Percentiles rank a stretch among this genome's conserved stretches.
phyloP scores from a whole-genome alignment of 768 basidiomycete genomes.

The Boletellus sp. region DNA sequence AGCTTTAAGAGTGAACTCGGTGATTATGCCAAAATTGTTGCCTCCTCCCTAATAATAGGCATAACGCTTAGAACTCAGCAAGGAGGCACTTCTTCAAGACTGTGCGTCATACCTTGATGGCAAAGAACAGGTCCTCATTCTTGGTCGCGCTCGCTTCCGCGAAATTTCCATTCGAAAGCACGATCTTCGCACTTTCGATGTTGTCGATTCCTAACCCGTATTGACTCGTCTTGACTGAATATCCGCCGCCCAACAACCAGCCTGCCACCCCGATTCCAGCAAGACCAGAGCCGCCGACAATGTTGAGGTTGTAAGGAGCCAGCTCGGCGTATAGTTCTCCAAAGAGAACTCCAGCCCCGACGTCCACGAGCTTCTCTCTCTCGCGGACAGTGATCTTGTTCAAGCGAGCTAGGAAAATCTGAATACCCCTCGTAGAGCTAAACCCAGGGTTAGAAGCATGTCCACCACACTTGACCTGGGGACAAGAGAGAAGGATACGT shows the following conservation, averaged over 20 bases:
- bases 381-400: constrained; percentile 13
- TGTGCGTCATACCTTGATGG: constrained; percentile 5
- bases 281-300: constrained; percentile 23
- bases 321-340: constrained; percentile 27
- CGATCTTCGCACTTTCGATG: constrained; percentile 24
- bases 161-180: constrained; percentile 27
- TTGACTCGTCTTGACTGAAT: constrained; percentile 32
- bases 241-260: constrained; percentile 35
- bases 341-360: constrained; percentile 30
- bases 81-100: not conserved
- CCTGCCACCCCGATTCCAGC: constrained; percentile 31
- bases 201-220: constrained; percentile 35
- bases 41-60: constrained; percentile 14
- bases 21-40: constrained; percentile 31
- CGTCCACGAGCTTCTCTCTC: constrained; percentile 7
- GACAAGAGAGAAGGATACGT: not conserved
- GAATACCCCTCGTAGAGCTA: constrained; percentile 32
- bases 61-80: not conserved
- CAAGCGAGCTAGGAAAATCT: constrained; percentile 27
- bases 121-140: constrained; percentile 4
- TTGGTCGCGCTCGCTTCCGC: not conserved
- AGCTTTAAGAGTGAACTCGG: constrained; percentile 20
- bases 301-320: constrained; percentile 5
- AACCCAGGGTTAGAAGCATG: constrained; percentile 29
- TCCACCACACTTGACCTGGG: constrained; percentile 33